These are phyloP conservation scores for Boletus semigastroideus DNA, from an alignment of 1,284 basidiomycete species.

Conservation along the genomic window DNA sequence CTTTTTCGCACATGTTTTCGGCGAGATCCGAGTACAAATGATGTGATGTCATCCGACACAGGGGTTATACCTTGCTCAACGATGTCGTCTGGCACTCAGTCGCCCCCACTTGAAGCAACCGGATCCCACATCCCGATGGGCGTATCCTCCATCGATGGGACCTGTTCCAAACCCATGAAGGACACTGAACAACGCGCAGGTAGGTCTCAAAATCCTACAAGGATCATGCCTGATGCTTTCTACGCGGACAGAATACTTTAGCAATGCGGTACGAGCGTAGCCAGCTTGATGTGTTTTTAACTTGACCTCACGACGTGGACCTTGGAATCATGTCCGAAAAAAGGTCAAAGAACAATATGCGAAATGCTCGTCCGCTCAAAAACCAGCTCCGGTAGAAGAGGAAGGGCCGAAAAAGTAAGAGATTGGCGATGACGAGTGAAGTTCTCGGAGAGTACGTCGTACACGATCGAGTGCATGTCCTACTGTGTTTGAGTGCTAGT, in stretches of 20 bases:
- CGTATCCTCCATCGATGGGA: constrained; percentile 45
- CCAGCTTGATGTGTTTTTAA: background rate
- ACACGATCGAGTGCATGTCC: constrained; percentile 4
- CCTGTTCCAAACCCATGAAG: constrained; percentile 31
- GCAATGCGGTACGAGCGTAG: constrained; percentile 23
- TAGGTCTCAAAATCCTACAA: constrained; percentile 7
- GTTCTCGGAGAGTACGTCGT: too few species aligned
- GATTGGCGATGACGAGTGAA: background rate
- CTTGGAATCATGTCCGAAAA: background rate
- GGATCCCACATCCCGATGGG: constrained; percentile 48
- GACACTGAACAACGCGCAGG: constrained; percentile 33
- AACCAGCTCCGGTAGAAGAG: constrained; percentile 14
- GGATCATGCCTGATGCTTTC: background rate
- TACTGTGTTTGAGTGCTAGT: constrained; percentile 14
- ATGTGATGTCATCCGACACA: constrained; percentile 31
- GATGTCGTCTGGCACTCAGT: constrained; percentile 41
- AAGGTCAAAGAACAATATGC: constrained; percentile 29
- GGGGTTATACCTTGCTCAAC: background rate
- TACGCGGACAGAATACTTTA: constrained; percentile 26
- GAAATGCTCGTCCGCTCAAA: constrained; percentile 8
- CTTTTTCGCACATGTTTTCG: constrained; percentile 22
- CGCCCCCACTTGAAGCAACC: constrained; percentile 52
- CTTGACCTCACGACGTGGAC: background rate
- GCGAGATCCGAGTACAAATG: constrained; percentile 13
- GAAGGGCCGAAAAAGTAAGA: background rate